Evolutionary conservation across 202 grass and related monocot species (phyloP).

Genomic region (Schoenoplectus triqueter): DNA sequence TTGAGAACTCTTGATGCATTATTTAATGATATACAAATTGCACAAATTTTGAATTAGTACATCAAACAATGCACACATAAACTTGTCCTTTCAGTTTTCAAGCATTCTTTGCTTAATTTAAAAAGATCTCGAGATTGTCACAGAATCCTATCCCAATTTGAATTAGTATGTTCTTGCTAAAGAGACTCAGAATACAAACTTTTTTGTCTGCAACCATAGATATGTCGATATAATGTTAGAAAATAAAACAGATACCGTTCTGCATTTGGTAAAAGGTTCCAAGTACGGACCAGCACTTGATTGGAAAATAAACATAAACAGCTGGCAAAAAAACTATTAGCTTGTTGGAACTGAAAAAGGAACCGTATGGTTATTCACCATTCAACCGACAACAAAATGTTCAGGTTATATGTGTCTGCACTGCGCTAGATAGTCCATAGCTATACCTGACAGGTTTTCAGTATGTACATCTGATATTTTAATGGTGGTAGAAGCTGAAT

Average conservation of each 20-base stretch:
- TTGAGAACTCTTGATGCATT: not conserved
- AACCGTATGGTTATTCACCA: not conserved
- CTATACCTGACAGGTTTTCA: conserved; percentile 38
- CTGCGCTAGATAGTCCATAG: not conserved
- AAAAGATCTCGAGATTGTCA: not conserved
- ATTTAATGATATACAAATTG: not conserved
- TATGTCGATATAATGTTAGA: not conserved
- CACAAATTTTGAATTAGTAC: not conserved
- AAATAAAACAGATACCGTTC: not conserved
- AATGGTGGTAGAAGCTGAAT: conserved; percentile 74
- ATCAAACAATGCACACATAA: not conserved
- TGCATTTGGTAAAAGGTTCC: not conserved
- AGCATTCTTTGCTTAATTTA: conserved; percentile 16
- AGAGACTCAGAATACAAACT: not conserved
- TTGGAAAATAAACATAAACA: not conserved
- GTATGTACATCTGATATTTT: conserved; percentile 51
- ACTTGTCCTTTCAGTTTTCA: not conserved
- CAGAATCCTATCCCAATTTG: not conserved
- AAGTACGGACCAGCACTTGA: not conserved
- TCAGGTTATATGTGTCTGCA: not conserved
- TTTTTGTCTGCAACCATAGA: not conserved
- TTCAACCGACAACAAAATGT: not conserved
- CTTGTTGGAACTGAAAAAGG: not conserved
- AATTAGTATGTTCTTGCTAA: not conserved
- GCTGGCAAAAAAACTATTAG: not conserved